Conservation (phyloP, 1,284 basidiomycete species). For the Hymenochaete sp. region DNA sequence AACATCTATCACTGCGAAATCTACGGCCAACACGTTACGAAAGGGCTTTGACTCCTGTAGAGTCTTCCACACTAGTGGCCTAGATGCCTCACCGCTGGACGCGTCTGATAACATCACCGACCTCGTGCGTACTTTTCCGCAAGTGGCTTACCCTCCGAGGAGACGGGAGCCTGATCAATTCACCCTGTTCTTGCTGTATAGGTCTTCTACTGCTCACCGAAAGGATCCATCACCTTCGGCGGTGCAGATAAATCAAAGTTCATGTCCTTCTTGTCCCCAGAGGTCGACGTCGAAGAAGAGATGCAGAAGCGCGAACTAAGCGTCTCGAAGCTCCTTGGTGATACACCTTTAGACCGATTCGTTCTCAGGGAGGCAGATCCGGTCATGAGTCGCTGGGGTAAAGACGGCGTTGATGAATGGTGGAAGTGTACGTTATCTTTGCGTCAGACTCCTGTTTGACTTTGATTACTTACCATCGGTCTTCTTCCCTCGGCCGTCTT, state of each 20-base stretch:
- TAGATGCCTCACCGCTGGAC: not conserved
- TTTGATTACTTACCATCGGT: not conserved
- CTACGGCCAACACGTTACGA: constrained; percentile 11
- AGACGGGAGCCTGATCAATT: too few species aligned
- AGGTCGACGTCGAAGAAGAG: too few species aligned
- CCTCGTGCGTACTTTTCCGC: constrained; percentile 1
- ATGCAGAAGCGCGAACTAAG: constrained; percentile 6
- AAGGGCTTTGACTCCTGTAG: constrained; percentile 9
- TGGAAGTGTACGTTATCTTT: constrained; percentile 9
- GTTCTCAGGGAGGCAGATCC: constrained; percentile 9
- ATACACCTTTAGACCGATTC: constrained; percentile 2
- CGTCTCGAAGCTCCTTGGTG: constrained; percentile 3
- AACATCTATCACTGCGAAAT: constrained; percentile 9
- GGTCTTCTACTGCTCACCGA: constrained; percentile 14
- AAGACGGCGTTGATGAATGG: constrained; percentile 5
- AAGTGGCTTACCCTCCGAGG: not conserved
- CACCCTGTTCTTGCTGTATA: not conserved
- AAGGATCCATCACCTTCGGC: constrained; percentile 3
- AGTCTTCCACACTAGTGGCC: constrained; percentile 7
- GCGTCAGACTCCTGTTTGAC: not conserved
- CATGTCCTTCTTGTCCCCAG: not conserved
- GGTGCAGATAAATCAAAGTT: not conserved
- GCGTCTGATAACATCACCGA: constrained; percentile 1
- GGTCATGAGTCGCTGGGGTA: constrained; percentile 8
- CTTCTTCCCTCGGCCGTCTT: not conserved